These are phyloP conservation scores for Microcera coccophila DNA, from an alignment of 2,329 filamentous ascomycete genomes.

Conservation along the genomic window DNA sequence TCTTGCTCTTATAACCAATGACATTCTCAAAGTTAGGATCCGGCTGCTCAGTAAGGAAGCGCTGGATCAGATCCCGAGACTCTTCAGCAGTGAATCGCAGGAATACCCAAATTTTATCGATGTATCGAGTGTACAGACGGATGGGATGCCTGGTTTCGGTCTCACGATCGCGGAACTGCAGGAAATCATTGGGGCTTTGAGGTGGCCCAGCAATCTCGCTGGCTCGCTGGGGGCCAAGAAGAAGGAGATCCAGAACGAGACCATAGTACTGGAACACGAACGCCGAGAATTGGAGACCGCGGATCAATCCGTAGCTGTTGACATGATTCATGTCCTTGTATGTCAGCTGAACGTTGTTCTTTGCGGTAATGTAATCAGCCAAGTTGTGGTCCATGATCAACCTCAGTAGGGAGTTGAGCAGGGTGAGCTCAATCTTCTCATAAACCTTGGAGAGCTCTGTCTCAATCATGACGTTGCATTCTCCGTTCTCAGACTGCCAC, in stretches of 20 bases:
- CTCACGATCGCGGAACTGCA: slow-evolving; percentile 91
- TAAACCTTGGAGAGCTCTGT: slow-evolving; percentile 99
- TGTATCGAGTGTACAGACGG: slow-evolving; percentile 93
- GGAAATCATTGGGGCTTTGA: slow-evolving; percentile 90
- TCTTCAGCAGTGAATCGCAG: slow-evolving; percentile 91
- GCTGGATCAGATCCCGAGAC: slow-evolving; percentile 90
- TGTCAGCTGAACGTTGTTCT: slow-evolving; percentile 98
- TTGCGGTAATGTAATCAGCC: slow-evolving; percentile 97
- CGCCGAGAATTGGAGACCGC: slow-evolving; percentile 93
- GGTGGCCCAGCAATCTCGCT: slow-evolving; percentile 96
- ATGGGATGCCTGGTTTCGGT: slow-evolving; percentile 94
- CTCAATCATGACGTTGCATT: slow-evolving; percentile 98
- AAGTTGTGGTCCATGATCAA: slow-evolving; percentile 99
- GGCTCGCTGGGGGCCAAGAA: slow-evolving; percentile 91
- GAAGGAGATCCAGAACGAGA: slow-evolving; percentile 84
- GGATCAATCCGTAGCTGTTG: slow-evolving; percentile 98
- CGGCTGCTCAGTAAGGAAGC: slow-evolving; percentile 95
- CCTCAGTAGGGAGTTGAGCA: slow-evolving; percentile 87
- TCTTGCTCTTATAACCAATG: slow-evolving; percentile 98
- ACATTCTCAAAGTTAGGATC: slow-evolving; percentile 99
- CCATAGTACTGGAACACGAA: slow-evolving; percentile 99
- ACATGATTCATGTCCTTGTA: slow-evolving; percentile 99
- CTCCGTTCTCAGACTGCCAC: slow-evolving; percentile 89
- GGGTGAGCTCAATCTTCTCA: slow-evolving; percentile 95
- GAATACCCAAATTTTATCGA: slow-evolving; percentile 98